Evolutionary conservation across 169 alveolate genomes (phyloP).

Genomic region (Sarcocystis neurona): DNA sequence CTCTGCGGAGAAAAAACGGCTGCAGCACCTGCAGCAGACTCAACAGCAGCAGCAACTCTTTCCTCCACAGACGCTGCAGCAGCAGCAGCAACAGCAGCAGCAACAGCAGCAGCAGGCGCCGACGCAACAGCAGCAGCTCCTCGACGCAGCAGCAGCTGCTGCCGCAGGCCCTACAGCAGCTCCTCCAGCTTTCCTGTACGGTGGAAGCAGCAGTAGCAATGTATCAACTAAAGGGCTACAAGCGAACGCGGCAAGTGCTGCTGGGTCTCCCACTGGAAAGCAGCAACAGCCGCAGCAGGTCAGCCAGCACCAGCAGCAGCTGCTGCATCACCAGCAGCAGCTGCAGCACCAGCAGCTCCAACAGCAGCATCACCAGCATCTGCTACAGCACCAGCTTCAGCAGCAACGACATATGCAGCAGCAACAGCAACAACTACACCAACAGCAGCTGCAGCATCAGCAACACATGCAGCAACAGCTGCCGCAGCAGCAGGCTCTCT

Average conservation of each 20-base stretch:
- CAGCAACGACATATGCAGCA: too few species aligned
- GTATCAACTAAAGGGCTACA: not conserved
- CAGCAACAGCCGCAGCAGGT: not conserved
- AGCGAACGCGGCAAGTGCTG: not conserved
- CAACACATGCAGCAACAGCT: too few species aligned
- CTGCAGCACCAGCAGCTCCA: not conserved
- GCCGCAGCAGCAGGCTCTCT: too few species aligned
- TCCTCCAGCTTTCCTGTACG: too few species aligned
- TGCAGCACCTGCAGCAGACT: conserved; percentile 11
- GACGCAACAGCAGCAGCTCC: conserved; percentile 25
- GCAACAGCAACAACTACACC: too few species aligned
- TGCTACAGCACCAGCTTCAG: not conserved
- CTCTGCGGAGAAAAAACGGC: not conserved
- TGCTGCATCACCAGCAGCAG: not conserved
- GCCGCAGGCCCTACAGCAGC: conserved; percentile 36
- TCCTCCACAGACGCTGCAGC: not conserved
- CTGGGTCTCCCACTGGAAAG: not conserved
- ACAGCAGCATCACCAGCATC: not conserved
- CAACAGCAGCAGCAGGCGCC: conserved; percentile 47
- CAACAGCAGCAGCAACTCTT: not conserved
- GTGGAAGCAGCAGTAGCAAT: too few species aligned
- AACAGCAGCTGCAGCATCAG: too few species aligned
- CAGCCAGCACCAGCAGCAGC: not conserved
- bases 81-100: conserved; percentile 14
- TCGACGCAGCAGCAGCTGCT: conserved; percentile 34